Base-by-base conservation (phyloP, 345 rosid genomes). In the Abelmoschus esculentus region DNA sequence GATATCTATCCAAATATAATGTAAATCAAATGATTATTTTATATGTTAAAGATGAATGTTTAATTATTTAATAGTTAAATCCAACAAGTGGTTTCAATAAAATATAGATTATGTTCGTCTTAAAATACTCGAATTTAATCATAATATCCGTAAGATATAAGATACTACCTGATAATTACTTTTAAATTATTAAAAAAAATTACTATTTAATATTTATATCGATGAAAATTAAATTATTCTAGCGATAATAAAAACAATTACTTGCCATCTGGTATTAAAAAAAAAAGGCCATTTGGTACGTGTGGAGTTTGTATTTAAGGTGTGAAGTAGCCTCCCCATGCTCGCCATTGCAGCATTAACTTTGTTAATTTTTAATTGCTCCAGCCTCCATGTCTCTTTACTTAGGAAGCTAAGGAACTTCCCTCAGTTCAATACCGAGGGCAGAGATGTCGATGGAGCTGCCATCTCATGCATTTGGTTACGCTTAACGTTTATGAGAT, bases 381-480 rank as follows among this genome's bases (percentile, higher is more conserved):
- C 5, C 17, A 60, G 26, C 26, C 1, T 22, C 26, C 26, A 22
- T 22, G 26, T 22, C 0, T 19, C 2, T 3, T 42, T 54, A 3
- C 12, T 11, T 46, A 12, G 14, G 31, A n/a, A 17, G 28, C 10
- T 18, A 46, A 67, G 82, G 85, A 82, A 83, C 92, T 87, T 81
- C 89, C 26, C 79, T 83, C 82, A 46, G 85, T 72, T 74, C 89
- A 82, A 79, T 81, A 72, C 6, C 58, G 77, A 78, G 86, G 83
- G 79, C 74, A 12, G 75, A 80, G 83, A 34, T 29, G 83, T 34
- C 80, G 85, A 53, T 57, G 78, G 89, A 85, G 85, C 86, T 87
- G 88, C 84, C 86, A 81, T 77, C 77, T 82, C 89, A 81, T 87
- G 89, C 86, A 76, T 70, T 38, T 7, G 83, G 85, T 75, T 34